Evolutionary conservation across 2,329 filamentous ascomycete species (phyloP).

Genomic region (Alternaria atra): DNA sequence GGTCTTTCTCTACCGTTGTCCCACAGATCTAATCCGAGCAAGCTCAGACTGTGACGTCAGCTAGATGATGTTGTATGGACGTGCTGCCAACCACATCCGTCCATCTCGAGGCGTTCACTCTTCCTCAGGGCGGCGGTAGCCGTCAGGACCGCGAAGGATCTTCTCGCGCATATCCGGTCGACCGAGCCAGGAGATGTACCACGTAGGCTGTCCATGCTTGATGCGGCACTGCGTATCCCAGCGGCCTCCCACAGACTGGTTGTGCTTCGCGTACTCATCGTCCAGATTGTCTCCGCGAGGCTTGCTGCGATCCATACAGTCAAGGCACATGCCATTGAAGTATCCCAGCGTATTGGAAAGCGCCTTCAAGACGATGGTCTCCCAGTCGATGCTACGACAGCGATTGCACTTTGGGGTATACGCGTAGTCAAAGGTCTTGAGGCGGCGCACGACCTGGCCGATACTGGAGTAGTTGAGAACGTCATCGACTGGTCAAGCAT

Average conservation of each 20-base stretch:
- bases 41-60: neutral
- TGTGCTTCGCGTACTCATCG: conserved; percentile 33
- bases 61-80: neutral
- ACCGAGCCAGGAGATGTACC: conserved; percentile 41
- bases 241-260: conserved; percentile 17
- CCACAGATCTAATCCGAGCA: neutral
- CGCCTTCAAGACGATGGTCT: conserved; percentile 7
- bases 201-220: conserved; percentile 38
- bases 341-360: conserved; percentile 12
- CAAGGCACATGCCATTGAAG: conserved; percentile 47
- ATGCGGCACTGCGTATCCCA: conserved; percentile 40
- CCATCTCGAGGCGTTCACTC: neutral
- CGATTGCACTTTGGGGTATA: conserved; percentile 16
- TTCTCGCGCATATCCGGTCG: conserved; percentile 28
- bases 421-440: conserved; percentile 22
- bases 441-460: conserved; percentile 17
- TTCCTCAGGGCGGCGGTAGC: conserved; percentile 5
- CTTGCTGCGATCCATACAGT: conserved; percentile 38
- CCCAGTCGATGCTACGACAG: conserved; percentile 23
- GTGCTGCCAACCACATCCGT: neutral
- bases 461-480: conserved; percentile 18
- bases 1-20: neutral
- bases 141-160: conserved; percentile 18
- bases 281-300: conserved; percentile 19
- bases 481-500: conserved; percentile 30